Evolutionary conservation across 1,284 basidiomycete genomes (phyloP), one percentile per base, ranked within the genome.

Genomic region (Sanghuangporus weigelae): DNA sequence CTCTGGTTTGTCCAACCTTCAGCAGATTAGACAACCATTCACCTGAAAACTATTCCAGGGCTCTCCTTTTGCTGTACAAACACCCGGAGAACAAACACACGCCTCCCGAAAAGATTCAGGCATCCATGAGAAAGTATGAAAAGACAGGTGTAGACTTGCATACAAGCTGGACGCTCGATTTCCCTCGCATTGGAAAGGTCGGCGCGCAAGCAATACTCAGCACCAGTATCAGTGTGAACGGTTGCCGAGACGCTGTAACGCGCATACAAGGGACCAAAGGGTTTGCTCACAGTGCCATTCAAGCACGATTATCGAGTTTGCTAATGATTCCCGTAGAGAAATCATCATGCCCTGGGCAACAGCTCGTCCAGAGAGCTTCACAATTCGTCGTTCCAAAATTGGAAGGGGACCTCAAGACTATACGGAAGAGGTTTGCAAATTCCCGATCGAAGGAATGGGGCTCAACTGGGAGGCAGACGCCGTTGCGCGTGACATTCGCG

Each of bases 21-120:
- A 59, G 75, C 74, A 64, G 67, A 71, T 12, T 44, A 60, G 8
- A 66, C 63, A 3, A 39, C 66, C 6, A 78, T 77, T 1, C 68
- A 69, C 16, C 69, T 77, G 8, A 69, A 75, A 11, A 36, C 31
- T 38, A 7, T 6, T 38, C 8, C 36, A 78, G 77, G 16, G 72
- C 74, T 2, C 76, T 79, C 71, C 62, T 78, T 14, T 71, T 81
- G 49, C 71, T 77, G 12, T 81, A 78, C 72, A 69, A 74, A 38
- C 71, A 71, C 35, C 66, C 77, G 1, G 68, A 69, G 2, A 73
- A 72, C 31, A 60, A 63, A 3, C 61, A 54, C 5, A 62, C 63
- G 5, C 64, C 63, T 7, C 59, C 60, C n/a, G 57, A 64, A 46
- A 64, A 60, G 21, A 58, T 70, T 31, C 38, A 38, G 5, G 68